phyloP scores from a whole-genome alignment of 768 basidiomycete genomes.

The Cystobasidium tubakii region DNA sequence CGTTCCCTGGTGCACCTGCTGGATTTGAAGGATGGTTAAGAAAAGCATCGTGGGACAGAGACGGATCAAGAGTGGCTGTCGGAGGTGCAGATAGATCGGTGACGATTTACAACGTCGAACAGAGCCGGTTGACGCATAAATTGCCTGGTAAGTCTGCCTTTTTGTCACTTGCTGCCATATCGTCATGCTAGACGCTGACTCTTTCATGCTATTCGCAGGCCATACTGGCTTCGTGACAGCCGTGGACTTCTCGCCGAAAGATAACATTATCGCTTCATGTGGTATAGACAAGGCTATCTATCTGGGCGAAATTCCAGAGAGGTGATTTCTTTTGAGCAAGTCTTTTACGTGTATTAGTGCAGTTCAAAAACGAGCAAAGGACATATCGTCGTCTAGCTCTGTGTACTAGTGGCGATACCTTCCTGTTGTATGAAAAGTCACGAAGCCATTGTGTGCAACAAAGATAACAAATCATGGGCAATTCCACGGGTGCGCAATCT shows the following conservation, averaged over 20 bases:
- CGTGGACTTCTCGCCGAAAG: conserved; percentile 94
- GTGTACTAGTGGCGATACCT: background rate
- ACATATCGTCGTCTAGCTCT: background rate
- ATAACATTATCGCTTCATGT: conserved; percentile 61
- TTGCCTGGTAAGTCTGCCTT: conserved; percentile 29
- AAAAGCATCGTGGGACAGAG: conserved; percentile 76
- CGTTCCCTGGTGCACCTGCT: conserved; percentile 67
- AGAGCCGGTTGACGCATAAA: conserved; percentile 46
- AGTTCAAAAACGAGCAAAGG: background rate
- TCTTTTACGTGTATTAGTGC: background rate
- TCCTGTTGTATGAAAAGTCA: background rate
- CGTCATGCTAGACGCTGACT: background rate
- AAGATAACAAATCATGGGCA: too few species aligned
- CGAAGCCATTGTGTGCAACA: too few species aligned
- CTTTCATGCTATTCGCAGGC: conserved; percentile 65
- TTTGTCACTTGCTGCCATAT: background rate
- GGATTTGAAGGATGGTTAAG: conserved; percentile 86
- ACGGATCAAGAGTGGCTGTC: conserved; percentile 49
- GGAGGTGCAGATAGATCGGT: conserved; percentile 53
- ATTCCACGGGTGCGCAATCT: too few species aligned
- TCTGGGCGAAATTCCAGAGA: conserved; percentile 42
- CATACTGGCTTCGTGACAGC: conserved; percentile 93
- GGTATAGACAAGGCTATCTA: conserved; percentile 42
- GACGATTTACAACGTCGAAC: conserved; percentile 50
- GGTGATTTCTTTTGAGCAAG: background rate